Conservation (phyloP, 176 grass and related monocot species). For the Carex littledalei region DNA sequence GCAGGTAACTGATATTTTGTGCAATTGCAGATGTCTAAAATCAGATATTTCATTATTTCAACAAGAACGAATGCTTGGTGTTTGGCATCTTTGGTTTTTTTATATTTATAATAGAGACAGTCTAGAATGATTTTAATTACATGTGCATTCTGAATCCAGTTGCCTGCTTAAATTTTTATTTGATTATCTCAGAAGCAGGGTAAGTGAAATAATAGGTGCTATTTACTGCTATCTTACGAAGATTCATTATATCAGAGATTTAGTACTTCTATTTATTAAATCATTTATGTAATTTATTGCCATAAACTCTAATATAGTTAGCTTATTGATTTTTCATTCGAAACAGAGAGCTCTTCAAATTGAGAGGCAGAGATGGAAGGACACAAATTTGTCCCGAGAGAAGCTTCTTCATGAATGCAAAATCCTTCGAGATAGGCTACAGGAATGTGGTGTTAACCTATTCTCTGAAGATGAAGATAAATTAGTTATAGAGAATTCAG, state of each 20-base stretch:
- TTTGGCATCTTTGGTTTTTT: neutral
- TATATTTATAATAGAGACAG: neutral
- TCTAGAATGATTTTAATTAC: neutral
- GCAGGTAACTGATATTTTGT: constrained; percentile 45
- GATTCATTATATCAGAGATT: neutral
- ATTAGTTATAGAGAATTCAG: constrained; percentile 49
- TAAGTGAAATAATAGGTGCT: neutral
- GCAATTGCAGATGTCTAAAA: neutral
- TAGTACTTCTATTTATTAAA: neutral
- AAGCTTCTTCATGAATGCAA: constrained; percentile 79
- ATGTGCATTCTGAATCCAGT: neutral
- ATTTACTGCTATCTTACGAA: neutral
- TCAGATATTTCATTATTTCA: neutral
- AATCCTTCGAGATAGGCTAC: constrained; percentile 62
- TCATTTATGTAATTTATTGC: neutral
- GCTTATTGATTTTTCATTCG: constrained; percentile 26
- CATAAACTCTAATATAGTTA: neutral
- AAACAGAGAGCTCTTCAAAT: constrained; percentile 52
- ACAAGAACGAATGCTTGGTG: neutral
- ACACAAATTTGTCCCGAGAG: constrained; percentile 37
- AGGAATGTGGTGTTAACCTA: constrained; percentile 82
- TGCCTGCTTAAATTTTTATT: neutral
- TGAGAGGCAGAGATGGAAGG: constrained; percentile 42
- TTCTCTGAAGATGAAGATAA: constrained; percentile 53
- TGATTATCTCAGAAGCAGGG: neutral